Percentiles rank a stretch among this genome's conserved stretches.
These are phyloP conservation scores for Pseudevernia furfuracea DNA, from an alignment of 495 filamentous ascomycete genomes.

Conservation along the genomic window DNA sequence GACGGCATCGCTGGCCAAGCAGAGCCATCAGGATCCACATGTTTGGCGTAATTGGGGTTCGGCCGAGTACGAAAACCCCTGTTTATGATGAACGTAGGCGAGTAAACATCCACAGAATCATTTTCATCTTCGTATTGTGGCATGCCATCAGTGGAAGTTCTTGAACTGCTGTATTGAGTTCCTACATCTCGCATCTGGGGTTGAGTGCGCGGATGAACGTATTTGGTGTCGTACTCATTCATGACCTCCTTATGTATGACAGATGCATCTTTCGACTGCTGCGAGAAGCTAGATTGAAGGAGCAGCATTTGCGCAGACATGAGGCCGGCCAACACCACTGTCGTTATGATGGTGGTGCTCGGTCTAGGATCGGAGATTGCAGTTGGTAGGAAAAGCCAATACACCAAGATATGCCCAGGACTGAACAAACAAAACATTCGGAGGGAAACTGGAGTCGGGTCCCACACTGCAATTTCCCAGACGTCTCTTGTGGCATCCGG, in stretches of 20 bases:
- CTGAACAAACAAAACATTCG: constrained; percentile 86
- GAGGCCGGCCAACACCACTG: constrained; percentile 59
- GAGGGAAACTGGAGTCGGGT: constrained; percentile 75
- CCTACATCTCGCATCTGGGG: constrained; percentile 75
- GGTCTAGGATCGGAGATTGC: constrained; percentile 65
- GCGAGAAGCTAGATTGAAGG: constrained; percentile 61
- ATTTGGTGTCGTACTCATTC: constrained; percentile 94
- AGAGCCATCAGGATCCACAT: constrained; percentile 62
- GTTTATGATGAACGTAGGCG: constrained; percentile 68
- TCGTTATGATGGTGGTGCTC: constrained; percentile 75
- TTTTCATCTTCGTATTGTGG: constrained; percentile 33
- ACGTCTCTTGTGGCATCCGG: constrained; percentile 81
- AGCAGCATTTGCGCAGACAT: constrained; percentile 71
- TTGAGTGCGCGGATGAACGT: constrained; percentile 81
- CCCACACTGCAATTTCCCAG: constrained; percentile 92
- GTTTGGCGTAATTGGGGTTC: constrained; percentile 77
- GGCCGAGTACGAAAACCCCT: constrained; percentile 78
- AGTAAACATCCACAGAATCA: constrained; percentile 59
- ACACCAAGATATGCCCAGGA: constrained; percentile 81
- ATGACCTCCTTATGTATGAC: constrained; percentile 86
- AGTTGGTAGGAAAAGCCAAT: constrained; percentile 79
- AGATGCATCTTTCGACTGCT: constrained; percentile 75
- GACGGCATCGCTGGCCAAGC: constrained; percentile 14
- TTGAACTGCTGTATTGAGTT: constrained; percentile 53
- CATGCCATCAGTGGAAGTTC: constrained; percentile 26